Evolutionary conservation across 2,329 filamentous ascomycete genomes (phyloP), one percentile per base, ranked within the genome.

Genomic region (Monilinia laxa): DNA sequence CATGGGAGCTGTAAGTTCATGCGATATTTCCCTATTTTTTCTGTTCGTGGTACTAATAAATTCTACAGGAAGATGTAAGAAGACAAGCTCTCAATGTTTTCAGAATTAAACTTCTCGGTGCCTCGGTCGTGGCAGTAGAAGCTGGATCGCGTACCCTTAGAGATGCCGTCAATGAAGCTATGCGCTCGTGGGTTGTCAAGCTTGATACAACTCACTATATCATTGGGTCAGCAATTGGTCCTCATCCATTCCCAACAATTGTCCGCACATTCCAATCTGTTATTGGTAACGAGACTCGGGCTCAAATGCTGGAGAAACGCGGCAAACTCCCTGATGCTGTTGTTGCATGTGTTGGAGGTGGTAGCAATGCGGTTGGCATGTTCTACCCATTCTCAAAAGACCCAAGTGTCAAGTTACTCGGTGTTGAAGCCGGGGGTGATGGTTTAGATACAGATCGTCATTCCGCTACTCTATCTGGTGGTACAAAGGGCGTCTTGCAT

Each of bases 71-170:
- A 81, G 95, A 99, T 76, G 95, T 98, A 63, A 90, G 95, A 67
- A 89, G 95, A 73, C 95, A 99, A 79, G 94, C 95, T 2, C 84
- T 99, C 67, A 99, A 99, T 79, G 95, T 99, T 51, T 99, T 99
- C 87, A 90, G 95, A 55, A 99, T 99, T 86, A 95, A 96, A 79
- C 85, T 99, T 14, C 89, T 99, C 7, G 95, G 95, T 68, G 95
- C 95, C 60, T 90, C 90, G 73, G 95, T 99, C 53, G 86, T 99
- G 52, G 90, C 95, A 4, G 95, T 99, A 56, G 93, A 97, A 77
- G 91, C 93, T 57, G 95, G 95, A 65, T 92, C 90, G 73, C 87
- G 88, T 74, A 94, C 91, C 4, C 86, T 93, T 40, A 89, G 91
- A 68, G 91, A 94, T 75, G 91, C 94, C 3, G 94, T 98, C 80